A percentile compares a stretch with the other conserved stretches of the same genome.
These are phyloP conservation scores for Plasmodium chabaudi DNA, from an alignment of 169 alveolate genomes.

Conservation along the genomic window DNA sequence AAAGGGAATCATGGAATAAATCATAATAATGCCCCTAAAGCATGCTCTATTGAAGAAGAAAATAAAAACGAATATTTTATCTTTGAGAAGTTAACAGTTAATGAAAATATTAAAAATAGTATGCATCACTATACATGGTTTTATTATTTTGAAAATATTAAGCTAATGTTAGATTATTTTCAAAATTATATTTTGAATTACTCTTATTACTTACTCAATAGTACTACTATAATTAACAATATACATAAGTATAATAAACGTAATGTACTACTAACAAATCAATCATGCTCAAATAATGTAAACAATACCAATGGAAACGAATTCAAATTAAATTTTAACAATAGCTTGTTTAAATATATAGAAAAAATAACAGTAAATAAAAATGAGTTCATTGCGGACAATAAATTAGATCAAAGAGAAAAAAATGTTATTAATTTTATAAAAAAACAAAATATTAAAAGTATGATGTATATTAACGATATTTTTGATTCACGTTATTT, in stretches of 20 bases:
- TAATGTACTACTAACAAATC: constrained; percentile 16
- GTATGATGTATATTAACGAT: constrained; percentile 68
- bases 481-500: constrained; percentile 49
- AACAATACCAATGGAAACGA: neutral
- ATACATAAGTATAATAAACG: constrained; percentile 23
- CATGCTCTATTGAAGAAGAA: constrained; percentile 6
- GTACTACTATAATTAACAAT: neutral
- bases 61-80: constrained; percentile 34
- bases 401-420: constrained; percentile 26
- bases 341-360: constrained; percentile 31
- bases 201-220: constrained; percentile 49
- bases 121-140: constrained; percentile 56
- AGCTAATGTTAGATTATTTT: constrained; percentile 42
- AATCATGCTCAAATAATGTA: constrained; percentile 6
- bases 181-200: constrained; percentile 35
- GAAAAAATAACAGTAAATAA: constrained; percentile 45
- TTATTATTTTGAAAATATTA: constrained; percentile 61
- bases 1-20: constrained; percentile 1
- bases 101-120: constrained; percentile 29
- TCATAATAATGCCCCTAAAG: neutral
- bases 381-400: constrained; percentile 12
- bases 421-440: constrained; percentile 29
- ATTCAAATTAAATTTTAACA: constrained; percentile 24
- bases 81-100: constrained; percentile 43
- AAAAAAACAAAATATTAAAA: constrained; percentile 61